Evolutionary conservation across 2,329 filamentous ascomycete genomes (phyloP), one percentile per base, ranked within the genome.

Genomic region (Colletotrichum orchidophilum): DNA sequence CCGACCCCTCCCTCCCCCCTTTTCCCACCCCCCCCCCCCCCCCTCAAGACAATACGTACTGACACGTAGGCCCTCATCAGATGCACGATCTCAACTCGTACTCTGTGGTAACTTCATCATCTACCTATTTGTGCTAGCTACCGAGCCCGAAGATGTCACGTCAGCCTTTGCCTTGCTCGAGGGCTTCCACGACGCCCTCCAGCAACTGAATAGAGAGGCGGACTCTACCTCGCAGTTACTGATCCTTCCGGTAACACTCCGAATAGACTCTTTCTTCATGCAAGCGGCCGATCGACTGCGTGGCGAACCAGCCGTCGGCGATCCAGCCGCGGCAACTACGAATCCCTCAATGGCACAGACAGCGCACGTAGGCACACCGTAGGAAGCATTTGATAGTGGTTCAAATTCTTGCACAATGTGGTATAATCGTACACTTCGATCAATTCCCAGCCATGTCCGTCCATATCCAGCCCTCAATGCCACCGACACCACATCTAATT

Each of bases 41-140:
- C 15, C 2, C 13, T 26, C 24, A 5, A 7, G 12, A 26, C 9
- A 53, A 53, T 9, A 8, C 21, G 0, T 46, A 18, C 24, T 27
- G 15, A 53, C 24, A 27, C 21, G 18, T 53, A 13, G 8, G 7
- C 5, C 6, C 6, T 53, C 5, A 8, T 21, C 26, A 75, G 79
- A 80, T 66, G 77, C 77, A 21, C 80, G 84, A 15, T 84, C 83
- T 8, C 84, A 86, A 66, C 75, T 86, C 0, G 85, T 86, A 3
- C 77, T 85, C 0, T 84, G 82, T 46, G 83, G 84, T 18, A 86
- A 86, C 73, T 86, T 86, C 62, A 78, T 86, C 58, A 84, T 86
- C 29, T 85, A 85, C 70, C 78, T 86, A 0, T 86, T 86, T 58
- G 77, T 86, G 1, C 76, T 85, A 4, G 83, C 84, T 0, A 80